Evolutionary conservation across 805 yeast genomes (phyloP), one percentile per base, ranked within the genome.

Genomic region (Debaryomyces maramus): DNA sequence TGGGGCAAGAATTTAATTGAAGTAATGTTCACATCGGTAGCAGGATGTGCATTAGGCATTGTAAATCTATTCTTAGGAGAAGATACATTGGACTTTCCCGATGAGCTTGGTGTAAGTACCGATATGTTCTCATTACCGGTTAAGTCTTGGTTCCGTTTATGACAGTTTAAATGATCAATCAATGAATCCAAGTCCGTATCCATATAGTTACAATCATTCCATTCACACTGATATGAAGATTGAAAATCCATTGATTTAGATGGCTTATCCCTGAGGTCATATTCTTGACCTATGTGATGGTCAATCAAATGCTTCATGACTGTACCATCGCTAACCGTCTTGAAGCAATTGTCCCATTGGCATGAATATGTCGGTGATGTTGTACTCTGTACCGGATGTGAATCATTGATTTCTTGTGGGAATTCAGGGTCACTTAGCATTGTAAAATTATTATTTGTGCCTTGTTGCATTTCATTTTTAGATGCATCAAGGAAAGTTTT

Each of bases 171-270:
- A 61, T 88, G 96, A 30, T 72, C 65, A 8, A 85, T 60, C 21
- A 89, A 63, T 5, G 73, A 56, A 21, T 78, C 67, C 34, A 83
- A 54, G 49, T 80, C 80, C 13, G 63, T 56, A 20, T 84, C 72
- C 15, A 67, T 65, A 54, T 72, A 86, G 31, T 74, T 64, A 70
- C 97, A 89, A 39, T 80, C 73, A 40, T 69, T 63, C 96, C 96
- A 88, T 53, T 81, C 88, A 65, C 97, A 89, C 35, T 72, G 66
- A 36, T 60, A 67, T 8, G 43, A 26, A 10, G 30, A 29, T 9
- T 20, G 13, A 18, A 32, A 43, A 4, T 32, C 30, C 9, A 13
- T 26, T 19, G 27, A 28, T 9, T 35, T 20, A 9, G 11, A 23
- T 10, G 37, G 37, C 3, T 32, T n/a, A 6, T 43, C 35, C 19